Evolutionary conservation across 805 yeast species (phyloP).

Genomic region (Isabelozyma gotoi): DNA sequence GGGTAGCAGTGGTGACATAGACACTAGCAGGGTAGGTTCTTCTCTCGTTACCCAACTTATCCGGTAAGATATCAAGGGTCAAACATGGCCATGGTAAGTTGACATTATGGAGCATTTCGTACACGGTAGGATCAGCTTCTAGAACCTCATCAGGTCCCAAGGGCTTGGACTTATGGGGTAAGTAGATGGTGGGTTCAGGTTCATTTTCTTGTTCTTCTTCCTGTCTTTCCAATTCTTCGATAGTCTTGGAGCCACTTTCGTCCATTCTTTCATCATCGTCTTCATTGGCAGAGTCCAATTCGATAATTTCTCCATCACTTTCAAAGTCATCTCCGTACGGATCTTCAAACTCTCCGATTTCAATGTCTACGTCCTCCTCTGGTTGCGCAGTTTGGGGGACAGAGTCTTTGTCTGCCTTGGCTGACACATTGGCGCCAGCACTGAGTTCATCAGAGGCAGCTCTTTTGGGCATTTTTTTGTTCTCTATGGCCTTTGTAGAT

Average conservation of each 20-base stretch:
- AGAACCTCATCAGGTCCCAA: conserved; percentile 93
- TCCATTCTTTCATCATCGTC: conserved; percentile 46
- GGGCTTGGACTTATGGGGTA: conserved; percentile 87
- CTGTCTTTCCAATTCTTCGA: conserved; percentile 34
- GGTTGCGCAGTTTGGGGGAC: conserved; percentile 37
- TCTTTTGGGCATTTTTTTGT: conserved; percentile 61
- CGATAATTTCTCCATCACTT: conserved; percentile 86
- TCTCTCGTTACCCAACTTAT: conserved; percentile 82
- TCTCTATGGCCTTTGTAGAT: conserved; percentile 1
- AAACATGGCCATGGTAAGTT: conserved; percentile 97
- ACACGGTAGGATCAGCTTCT: conserved; percentile 95
- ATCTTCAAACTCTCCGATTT: conserved; percentile 85
- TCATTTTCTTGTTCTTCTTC: conserved; percentile 34
- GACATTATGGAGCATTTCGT: conserved; percentile 93
- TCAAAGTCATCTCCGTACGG: conserved; percentile 90
- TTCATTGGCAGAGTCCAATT: conserved; percentile 56
- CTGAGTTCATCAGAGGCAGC: conserved; percentile 35
- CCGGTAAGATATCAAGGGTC: conserved; percentile 87
- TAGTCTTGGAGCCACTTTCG: conserved; percentile 28
- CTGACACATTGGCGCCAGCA: conserved; percentile 24
- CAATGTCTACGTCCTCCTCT: conserved; percentile 38
- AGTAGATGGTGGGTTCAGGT: conserved; percentile 54
- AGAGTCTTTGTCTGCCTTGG: conserved; percentile 34
- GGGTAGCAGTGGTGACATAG: conserved; percentile 89
- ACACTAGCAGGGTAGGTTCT: conserved; percentile 85